phyloP scores from a whole-genome alignment of 2,329 filamentous ascomycete species.

The Clonostachys chloroleuca region DNA sequence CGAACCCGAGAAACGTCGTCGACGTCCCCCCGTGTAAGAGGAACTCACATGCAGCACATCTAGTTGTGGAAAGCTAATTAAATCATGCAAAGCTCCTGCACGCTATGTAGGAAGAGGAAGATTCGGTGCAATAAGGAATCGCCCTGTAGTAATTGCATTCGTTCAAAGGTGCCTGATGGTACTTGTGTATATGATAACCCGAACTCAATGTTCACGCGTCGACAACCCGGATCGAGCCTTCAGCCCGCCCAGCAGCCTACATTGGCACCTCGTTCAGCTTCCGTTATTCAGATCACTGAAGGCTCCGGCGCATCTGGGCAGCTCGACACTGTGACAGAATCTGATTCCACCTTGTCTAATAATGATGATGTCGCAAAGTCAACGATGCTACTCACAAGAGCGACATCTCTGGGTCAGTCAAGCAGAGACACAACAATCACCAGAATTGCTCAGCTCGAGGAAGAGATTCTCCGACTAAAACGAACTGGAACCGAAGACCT shows the following conservation, averaged over 20 bases:
- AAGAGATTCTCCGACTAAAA: slow-evolving; percentile 4
- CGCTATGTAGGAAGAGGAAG: slow-evolving; percentile 54
- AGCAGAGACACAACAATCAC: no score
- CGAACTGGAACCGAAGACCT: not conserved
- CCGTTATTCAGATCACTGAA: no score
- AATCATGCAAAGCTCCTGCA: not conserved
- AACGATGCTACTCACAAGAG: no score
- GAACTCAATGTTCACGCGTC: no score
- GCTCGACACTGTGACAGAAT: no score
- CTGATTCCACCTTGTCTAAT: no score
- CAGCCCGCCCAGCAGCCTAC: slow-evolving; percentile 14
- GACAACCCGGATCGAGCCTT: not conserved
- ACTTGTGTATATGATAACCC: slow-evolving; percentile 42
- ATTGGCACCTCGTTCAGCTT: no score
- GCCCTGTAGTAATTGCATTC: slow-evolving; percentile 56
- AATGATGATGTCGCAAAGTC: no score
- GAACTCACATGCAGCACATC: not conserved
- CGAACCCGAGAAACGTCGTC: slow-evolving; percentile 1
- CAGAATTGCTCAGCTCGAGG: no score
- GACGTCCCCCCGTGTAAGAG: slow-evolving; percentile 2
- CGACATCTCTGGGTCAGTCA: no score
- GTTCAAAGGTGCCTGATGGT: slow-evolving; percentile 42
- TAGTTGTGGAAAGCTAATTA: slow-evolving; percentile 7
- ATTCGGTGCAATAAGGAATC: slow-evolving; percentile 54
- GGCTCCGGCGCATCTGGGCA: no score